A percentile compares a stretch with the other conserved stretches of the same genome.
phyloP scores from a whole-genome alignment of 768 basidiomycete genomes.

The Neoboletus subvelutipes region DNA sequence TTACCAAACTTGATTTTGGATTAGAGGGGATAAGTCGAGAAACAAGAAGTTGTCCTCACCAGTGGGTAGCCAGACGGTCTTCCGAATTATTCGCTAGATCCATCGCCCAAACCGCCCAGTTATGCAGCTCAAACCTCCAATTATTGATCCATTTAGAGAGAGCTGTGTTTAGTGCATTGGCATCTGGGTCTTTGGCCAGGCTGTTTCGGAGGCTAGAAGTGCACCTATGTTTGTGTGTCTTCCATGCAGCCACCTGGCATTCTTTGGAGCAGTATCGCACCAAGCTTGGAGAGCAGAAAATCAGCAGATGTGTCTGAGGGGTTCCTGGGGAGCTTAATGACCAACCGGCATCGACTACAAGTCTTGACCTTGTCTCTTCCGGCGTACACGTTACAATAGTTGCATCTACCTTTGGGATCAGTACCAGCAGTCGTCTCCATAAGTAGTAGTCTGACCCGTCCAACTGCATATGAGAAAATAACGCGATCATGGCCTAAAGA shows the following conservation, averaged over 20 bases:
- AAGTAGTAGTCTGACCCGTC: too few species aligned
- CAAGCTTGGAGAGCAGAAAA: slow-evolving; percentile 10
- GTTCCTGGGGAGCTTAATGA: neutral
- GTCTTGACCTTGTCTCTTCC: slow-evolving; percentile 27
- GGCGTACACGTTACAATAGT: slow-evolving; percentile 21
- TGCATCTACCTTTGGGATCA: slow-evolving; percentile 27
- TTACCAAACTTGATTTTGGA: slow-evolving; percentile 17
- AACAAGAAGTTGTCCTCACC: slow-evolving; percentile 5
- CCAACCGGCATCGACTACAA: slow-evolving; percentile 26
- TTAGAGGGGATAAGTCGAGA: neutral
- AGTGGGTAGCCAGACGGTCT: slow-evolving; percentile 27
- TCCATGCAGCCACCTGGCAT: slow-evolving; percentile 32
- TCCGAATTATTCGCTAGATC: slow-evolving; percentile 27
- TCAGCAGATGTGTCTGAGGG: neutral
- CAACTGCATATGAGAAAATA: neutral
- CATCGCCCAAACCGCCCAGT: slow-evolving; percentile 22
- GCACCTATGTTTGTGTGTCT: slow-evolving; percentile 26
- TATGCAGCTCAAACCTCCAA: slow-evolving; percentile 23
- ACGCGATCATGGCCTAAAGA: neutral
- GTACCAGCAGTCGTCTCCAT: too few species aligned
- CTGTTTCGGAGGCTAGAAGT: slow-evolving; percentile 9
- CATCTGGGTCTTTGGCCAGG: slow-evolving; percentile 14
- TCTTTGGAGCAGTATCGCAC: slow-evolving; percentile 32
- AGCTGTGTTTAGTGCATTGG: slow-evolving; percentile 17
- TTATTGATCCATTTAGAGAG: slow-evolving; percentile 29